phyloP scores from a whole-genome alignment of 768 basidiomycete genomes.

The Tylopilus balloui region DNA sequence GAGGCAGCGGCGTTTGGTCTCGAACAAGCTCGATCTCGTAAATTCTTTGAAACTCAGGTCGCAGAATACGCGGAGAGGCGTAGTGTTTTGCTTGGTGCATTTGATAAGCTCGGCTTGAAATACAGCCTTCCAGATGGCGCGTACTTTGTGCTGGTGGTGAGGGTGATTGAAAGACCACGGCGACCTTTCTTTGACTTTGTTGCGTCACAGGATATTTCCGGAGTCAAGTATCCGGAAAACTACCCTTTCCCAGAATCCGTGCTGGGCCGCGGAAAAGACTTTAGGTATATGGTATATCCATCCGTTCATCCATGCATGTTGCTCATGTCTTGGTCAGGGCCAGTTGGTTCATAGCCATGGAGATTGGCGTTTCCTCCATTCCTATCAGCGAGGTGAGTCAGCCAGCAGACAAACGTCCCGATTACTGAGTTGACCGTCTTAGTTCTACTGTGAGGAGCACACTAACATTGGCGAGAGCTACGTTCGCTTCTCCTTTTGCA shows the following conservation, averaged over 20 bases:
- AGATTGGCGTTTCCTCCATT: conserved; percentile 88
- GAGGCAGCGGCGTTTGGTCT: conserved; percentile 91
- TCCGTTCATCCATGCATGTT: background rate
- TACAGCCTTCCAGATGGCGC: conserved; percentile 88
- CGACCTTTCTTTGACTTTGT: conserved; percentile 5
- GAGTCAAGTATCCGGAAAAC: conserved; percentile 73
- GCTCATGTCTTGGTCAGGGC: conserved; percentile 45
- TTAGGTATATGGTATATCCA: conserved; percentile 48
- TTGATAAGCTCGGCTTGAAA: conserved; percentile 77
- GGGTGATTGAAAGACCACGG: conserved; percentile 14
- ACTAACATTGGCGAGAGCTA: conserved; percentile 81
- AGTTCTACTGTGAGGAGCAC: conserved; percentile 95
- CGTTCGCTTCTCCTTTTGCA: conserved; percentile 92
- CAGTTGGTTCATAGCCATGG: conserved; percentile 93
- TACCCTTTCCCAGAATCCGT: conserved; percentile 79
- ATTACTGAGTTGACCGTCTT: conserved; percentile 9
- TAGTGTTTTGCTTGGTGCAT: conserved; percentile 65
- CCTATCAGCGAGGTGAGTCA: conserved; percentile 88
- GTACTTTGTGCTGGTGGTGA: conserved; percentile 85
- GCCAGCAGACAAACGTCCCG: background rate
- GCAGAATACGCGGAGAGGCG: conserved; percentile 80
- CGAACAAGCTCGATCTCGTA: conserved; percentile 65
- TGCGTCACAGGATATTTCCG: conserved; percentile 61
- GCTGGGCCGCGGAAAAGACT: conserved; percentile 79
- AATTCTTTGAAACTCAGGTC: conserved; percentile 75